Evolutionary conservation across 495 filamentous ascomycete species (phyloP).

Genomic region (Aspergillus mulundensis): DNA sequence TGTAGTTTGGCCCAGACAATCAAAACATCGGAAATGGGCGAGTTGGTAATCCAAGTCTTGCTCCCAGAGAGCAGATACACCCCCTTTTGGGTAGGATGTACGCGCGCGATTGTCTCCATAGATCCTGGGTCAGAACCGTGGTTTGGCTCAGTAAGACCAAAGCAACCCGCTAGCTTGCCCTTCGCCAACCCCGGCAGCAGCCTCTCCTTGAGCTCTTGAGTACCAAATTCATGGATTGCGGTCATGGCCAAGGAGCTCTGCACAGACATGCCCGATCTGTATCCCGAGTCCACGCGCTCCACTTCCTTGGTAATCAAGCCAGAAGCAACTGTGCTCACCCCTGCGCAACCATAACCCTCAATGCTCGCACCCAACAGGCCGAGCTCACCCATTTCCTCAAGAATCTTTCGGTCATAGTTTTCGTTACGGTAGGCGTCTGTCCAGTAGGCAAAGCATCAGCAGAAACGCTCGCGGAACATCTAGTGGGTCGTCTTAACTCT

Average conservation of each 20-base stretch:
- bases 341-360: slow-evolving; percentile 91
- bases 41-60: slow-evolving; percentile 99
- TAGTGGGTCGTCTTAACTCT: too few relatives aligned
- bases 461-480: background rate
- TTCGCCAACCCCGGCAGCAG: slow-evolving; percentile 81
- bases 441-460: background rate
- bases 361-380: slow-evolving; percentile 90
- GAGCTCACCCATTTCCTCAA: slow-evolving; percentile 93
- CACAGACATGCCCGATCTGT: slow-evolving; percentile 93
- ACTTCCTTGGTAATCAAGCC: slow-evolving; percentile 95
- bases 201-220: slow-evolving; percentile 82
- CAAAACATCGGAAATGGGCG: slow-evolving; percentile 85
- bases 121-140: slow-evolving; percentile 95
- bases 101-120: slow-evolving; percentile 86
- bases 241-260: slow-evolving; percentile 96
- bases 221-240: slow-evolving; percentile 90
- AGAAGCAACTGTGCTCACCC: slow-evolving; percentile 82
- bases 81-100: slow-evolving; percentile 83
- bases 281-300: slow-evolving; percentile 92
- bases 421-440: slow-evolving; percentile 94
- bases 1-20: slow-evolving; percentile 94
- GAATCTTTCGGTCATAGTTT: slow-evolving; percentile 81
- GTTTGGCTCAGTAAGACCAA: slow-evolving; percentile 95
- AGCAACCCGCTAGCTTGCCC: slow-evolving; percentile 84
- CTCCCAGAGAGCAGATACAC: slow-evolving; percentile 75